These are phyloP conservation scores for Trametes sp. DNA, from an alignment of 1,284 basidiomycete genomes.

Conservation along the genomic window DNA sequence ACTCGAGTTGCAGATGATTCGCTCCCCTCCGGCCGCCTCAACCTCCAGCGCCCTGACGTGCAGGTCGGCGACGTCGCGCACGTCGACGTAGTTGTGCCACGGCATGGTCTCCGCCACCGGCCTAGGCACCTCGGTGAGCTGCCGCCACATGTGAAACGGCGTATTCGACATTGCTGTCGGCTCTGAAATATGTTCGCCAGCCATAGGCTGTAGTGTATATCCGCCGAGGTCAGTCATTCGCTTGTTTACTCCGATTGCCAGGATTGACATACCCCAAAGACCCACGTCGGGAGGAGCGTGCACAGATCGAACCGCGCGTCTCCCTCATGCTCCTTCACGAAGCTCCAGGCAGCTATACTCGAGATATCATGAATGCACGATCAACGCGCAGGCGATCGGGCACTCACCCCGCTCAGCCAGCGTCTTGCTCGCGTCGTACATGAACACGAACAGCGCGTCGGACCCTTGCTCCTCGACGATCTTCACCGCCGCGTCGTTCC, in stretches of 20 bases:
- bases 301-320: conserved; percentile 31
- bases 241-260: neutral
- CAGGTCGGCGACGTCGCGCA: conserved; percentile 53
- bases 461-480: conserved; percentile 59
- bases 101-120: conserved; percentile 45
- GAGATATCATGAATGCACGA: neutral
- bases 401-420: conserved; percentile 61
- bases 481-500: conserved; percentile 65
- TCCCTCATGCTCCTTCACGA: conserved; percentile 31
- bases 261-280: conserved; percentile 12
- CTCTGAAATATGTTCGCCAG: conserved; percentile 10
- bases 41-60: conserved; percentile 58
- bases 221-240: neutral
- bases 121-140: conserved; percentile 5
- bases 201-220: neutral
- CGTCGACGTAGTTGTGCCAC: conserved; percentile 55
- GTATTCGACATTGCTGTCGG: conserved; percentile 12
- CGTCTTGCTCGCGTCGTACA: conserved; percentile 69
- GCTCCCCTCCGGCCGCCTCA: conserved; percentile 55
- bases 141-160: conserved; percentile 3
- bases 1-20: conserved; percentile 52
- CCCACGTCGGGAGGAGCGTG: conserved; percentile 29
- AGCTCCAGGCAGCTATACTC: conserved; percentile 33
- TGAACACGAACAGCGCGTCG: conserved; percentile 48
- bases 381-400: neutral